Evolutionary conservation across 768 basidiomycete genomes (phyloP), one percentile per base, ranked within the genome.

Genomic region (Neoboletus magnificus): DNA sequence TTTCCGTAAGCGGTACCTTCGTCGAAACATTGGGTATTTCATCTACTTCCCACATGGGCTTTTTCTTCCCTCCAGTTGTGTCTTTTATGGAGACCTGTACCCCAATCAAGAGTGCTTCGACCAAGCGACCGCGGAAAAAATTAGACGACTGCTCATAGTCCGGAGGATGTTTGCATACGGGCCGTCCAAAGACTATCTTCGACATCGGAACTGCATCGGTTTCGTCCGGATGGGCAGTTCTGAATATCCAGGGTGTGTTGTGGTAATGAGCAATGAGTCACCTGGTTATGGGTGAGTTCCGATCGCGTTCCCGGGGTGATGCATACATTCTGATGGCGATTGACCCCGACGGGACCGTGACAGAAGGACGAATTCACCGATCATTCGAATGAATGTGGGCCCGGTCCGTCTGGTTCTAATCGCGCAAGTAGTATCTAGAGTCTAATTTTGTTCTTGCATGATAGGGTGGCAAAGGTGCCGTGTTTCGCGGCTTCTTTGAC

Each of bases 41-140:
- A 32, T 37, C 42, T 35, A 30, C 27, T 27, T 40, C 8, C 43
- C 4, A 55, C 18, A 1, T 32, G 49, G 18, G 25, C 40, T 25
- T 35, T 48, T 30, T 48, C 20, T 30, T 44, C 1, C 35, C 47
- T 55, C 30, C 50, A 93, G 91, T 39, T 93, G 91, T 61, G 83
- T 91, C n/a, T 93, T 92, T 69, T 92, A 91, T 58, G 91, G 89
- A 7, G 91, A 93, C 68, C 64, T 92, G 16, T 91, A 89, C 62
- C 86, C 84, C 0, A 87, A 89, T 62, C 61, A 71, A 40, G 86
- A 87, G 67, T 84, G 85, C 57, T 89, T 83, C 64, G 77, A 85
- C 58, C 77, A 77, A 56, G 66, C 67, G 16, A 76, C 79, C 9
- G 77, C 86, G 10, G 67, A 65, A 32, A 80, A 80, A 43, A 75